phyloP scores from a whole-genome alignment of 371 early-diverging fungal genomes.

The Lichtheimia hyalospora region DNA sequence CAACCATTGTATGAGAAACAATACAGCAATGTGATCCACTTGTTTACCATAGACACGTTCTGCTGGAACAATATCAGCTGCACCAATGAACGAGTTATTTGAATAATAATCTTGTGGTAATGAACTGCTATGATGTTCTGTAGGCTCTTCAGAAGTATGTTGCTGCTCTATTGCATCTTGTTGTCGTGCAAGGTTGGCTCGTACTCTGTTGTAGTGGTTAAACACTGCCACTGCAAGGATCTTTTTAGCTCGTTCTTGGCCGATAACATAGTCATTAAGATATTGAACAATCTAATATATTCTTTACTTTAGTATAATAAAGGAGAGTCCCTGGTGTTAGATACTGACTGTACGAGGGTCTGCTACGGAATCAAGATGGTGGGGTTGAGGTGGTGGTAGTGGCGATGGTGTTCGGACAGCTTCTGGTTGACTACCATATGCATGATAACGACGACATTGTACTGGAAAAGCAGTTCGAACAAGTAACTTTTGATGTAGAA shows the following conservation, averaged over 20 bases:
- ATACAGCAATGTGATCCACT: slow-evolving; percentile 8
- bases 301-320: background rate
- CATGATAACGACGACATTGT: too few species aligned
- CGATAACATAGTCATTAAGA: slow-evolving; percentile 80
- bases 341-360: slow-evolving; percentile 20
- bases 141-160: background rate
- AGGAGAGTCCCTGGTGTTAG: background rate
- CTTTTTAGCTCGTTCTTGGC: slow-evolving; percentile 79
- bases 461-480: too few species aligned
- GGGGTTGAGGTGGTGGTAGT: background rate
- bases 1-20: background rate
- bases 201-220: slow-evolving; percentile 77
- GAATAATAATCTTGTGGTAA: slow-evolving; percentile 23
- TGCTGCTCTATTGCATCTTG: background rate
- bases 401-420: background rate
- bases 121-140: slow-evolving; percentile 22
- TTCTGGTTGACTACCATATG: background rate
- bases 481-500: too few species aligned
- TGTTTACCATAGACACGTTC: slow-evolving; percentile 17
- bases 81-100: slow-evolving; percentile 13
- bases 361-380: slow-evolving; percentile 8
- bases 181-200: slow-evolving; percentile 47
- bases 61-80: slow-evolving; percentile 24
- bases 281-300: slow-evolving; percentile 64
- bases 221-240: slow-evolving; percentile 77